These are phyloP conservation scores for Krasilnikovozyma curviuscula DNA, from an alignment of 768 basidiomycete genomes.

Conservation along the genomic window DNA sequence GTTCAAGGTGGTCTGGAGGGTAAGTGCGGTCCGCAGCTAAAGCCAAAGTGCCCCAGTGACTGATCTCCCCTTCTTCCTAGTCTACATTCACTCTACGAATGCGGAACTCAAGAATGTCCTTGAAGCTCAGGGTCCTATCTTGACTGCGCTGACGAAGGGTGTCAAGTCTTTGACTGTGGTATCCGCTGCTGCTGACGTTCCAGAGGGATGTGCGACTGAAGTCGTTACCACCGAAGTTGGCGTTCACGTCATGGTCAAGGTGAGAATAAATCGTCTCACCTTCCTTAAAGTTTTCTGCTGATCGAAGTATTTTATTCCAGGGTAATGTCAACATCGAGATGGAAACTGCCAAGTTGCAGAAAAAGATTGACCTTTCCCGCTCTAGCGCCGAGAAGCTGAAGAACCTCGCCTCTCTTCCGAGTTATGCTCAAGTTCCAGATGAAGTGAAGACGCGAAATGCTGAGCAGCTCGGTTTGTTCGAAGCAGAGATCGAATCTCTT, in stretches of 20 bases:
- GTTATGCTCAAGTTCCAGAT: slow-evolving; percentile 64
- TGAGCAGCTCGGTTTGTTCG: slow-evolving; percentile 57
- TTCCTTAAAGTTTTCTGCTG: not conserved
- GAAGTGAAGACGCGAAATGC: slow-evolving; percentile 53
- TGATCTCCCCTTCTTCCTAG: slow-evolving; percentile 27
- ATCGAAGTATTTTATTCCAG: slow-evolving; percentile 28
- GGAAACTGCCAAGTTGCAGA: slow-evolving; percentile 74
- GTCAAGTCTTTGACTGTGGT: slow-evolving; percentile 58
- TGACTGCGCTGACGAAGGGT: slow-evolving; percentile 69
- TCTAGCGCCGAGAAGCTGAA: slow-evolving; percentile 53
- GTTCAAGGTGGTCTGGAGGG: slow-evolving; percentile 67
- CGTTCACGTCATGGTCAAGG: slow-evolving; percentile 68
- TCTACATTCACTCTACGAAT: slow-evolving; percentile 54
- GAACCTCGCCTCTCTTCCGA: slow-evolving; percentile 40
- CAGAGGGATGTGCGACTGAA: slow-evolving; percentile 68
- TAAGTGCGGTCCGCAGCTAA: slow-evolving; percentile 25
- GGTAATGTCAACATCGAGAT: slow-evolving; percentile 74
- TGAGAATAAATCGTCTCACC: slow-evolving; percentile 26
- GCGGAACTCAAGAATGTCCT: slow-evolving; percentile 47
- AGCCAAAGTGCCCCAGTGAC: not conserved
- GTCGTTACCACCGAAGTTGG: slow-evolving; percentile 56
- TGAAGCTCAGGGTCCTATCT: slow-evolving; percentile 50
- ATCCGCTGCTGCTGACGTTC: slow-evolving; percentile 44
- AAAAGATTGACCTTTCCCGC: slow-evolving; percentile 59
- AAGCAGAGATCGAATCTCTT: slow-evolving; percentile 59